A percentile compares a stretch with the other conserved stretches of the same genome.
Evolutionary conservation across 2,329 filamentous ascomycete genomes (phyloP).

Genomic region (Eurotiales sp.): DNA sequence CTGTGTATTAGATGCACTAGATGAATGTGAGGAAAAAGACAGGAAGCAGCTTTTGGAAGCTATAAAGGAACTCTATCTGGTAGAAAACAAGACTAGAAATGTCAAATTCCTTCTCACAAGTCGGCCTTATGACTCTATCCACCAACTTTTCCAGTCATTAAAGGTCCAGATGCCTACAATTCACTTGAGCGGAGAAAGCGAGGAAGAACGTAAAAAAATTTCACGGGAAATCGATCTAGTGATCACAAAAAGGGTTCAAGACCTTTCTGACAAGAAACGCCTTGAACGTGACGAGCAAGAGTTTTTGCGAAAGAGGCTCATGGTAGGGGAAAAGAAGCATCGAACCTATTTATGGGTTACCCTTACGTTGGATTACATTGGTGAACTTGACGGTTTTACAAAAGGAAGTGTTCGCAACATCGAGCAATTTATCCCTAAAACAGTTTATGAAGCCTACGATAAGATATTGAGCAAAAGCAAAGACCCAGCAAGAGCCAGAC

Average conservation of each 20-base stretch:
- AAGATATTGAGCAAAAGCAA: slow-evolving; percentile 4
- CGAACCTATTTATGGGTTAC: slow-evolving; percentile 38
- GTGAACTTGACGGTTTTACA: too few species aligned
- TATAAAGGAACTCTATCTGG: slow-evolving; percentile 1
- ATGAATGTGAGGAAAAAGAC: slow-evolving; percentile 30
- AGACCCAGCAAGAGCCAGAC: slow-evolving; percentile 8
- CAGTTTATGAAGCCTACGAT: slow-evolving; percentile 8
- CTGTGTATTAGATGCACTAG: slow-evolving; percentile 37
- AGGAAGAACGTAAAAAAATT: slow-evolving; percentile 12
- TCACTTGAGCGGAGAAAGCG: slow-evolving; percentile 14
- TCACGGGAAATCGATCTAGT: slow-evolving; percentile 19
- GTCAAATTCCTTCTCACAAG: slow-evolving; percentile 31
- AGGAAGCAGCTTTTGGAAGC: slow-evolving; percentile 14
- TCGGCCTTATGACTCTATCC: slow-evolving; percentile 12
- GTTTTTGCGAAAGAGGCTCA: slow-evolving; percentile 21
- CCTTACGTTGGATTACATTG: slow-evolving; percentile 27
- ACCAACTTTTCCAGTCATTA: slow-evolving; percentile 2
- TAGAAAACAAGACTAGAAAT: slow-evolving; percentile 16
- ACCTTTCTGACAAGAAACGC: slow-evolving; percentile 15
- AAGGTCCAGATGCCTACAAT: slow-evolving; percentile 3
- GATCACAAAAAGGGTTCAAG: slow-evolving; percentile 14
- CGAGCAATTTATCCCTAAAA: slow-evolving; percentile 2
- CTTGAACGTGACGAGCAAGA: background rate
- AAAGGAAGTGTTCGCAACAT: background rate
- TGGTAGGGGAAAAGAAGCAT: slow-evolving; percentile 23